Conservation (phyloP, 2,329 filamentous ascomycete species). For the Bretziella fagacearum region DNA sequence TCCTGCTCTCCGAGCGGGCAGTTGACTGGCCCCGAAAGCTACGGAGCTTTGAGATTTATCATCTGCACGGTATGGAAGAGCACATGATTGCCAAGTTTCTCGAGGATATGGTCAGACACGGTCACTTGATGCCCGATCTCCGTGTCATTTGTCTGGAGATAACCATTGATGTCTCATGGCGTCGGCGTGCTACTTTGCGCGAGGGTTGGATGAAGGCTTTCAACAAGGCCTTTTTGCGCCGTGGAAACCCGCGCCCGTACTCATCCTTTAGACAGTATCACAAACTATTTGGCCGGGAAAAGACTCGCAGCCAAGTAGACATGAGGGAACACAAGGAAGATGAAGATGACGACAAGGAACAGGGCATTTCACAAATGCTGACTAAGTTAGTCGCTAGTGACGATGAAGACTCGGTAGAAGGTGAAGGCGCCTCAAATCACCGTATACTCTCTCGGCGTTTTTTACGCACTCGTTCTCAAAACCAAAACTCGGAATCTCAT, state of each 20-base stretch:
- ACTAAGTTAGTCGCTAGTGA: no score
- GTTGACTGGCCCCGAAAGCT: background rate
- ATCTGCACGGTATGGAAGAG: slow-evolving; percentile 48
- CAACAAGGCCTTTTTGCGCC: slow-evolving; percentile 45
- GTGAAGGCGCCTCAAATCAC: no score
- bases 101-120: slow-evolving; percentile 56
- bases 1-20: no score
- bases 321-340: background rate
- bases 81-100: slow-evolving; percentile 62
- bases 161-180: slow-evolving; percentile 67
- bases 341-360: background rate
- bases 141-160: slow-evolving; percentile 56
- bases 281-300: background rate
- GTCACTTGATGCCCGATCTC: slow-evolving; percentile 46
- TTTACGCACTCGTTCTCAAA: no score
- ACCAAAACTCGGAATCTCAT: no score
- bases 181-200: slow-evolving; percentile 62
- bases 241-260: slow-evolving; percentile 24
- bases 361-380: no score
- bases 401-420: no score
- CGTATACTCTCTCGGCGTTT: no score
- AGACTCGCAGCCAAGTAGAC: background rate
- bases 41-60: background rate
- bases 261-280: slow-evolving; percentile 8
- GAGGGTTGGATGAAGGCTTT: slow-evolving; percentile 61